These are phyloP conservation scores for Tinospora cordifolia DNA, from an alignment of 164 flowering plant genomes.

Conservation along the genomic window DNA sequence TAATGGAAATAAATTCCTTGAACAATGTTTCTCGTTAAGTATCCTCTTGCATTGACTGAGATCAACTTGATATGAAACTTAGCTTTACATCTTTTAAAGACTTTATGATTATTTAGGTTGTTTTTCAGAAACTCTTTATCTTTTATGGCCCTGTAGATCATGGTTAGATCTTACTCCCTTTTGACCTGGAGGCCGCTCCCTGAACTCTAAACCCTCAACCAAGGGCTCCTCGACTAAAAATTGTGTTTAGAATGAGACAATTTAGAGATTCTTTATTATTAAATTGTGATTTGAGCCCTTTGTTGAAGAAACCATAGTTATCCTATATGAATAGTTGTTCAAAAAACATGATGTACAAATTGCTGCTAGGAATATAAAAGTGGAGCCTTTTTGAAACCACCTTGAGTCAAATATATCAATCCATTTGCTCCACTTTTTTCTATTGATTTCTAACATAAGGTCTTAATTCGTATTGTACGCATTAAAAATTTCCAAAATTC, in stretches of 20 bases:
- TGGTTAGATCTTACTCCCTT: no score
- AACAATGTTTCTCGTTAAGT: neutral
- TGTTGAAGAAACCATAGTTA: neutral
- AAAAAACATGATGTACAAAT: neutral
- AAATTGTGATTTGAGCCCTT: neutral
- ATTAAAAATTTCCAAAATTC: no score
- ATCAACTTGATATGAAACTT: neutral
- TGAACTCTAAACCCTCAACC: no score
- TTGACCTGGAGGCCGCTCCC: no score
- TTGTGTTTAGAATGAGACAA: neutral
- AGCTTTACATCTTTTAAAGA: neutral
- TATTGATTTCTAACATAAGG: no score
- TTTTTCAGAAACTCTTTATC: neutral
- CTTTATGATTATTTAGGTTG: neutral
- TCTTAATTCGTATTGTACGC: no score
- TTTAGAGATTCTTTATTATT: neutral
- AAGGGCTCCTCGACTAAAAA: no score
- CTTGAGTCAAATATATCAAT: no score
- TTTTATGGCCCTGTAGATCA: neutral
- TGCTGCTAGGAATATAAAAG: neutral
- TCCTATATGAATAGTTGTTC: neutral
- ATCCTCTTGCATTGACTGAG: neutral
- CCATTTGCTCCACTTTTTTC: no score
- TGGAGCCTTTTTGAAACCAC: no score
- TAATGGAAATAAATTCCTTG: neutral